Percentiles rank a stretch among this genome's conserved stretches.
These are phyloP conservation scores for Talaromyces trachyspermus DNA, from an alignment of 495 filamentous ascomycete species.

Conservation along the genomic window DNA sequence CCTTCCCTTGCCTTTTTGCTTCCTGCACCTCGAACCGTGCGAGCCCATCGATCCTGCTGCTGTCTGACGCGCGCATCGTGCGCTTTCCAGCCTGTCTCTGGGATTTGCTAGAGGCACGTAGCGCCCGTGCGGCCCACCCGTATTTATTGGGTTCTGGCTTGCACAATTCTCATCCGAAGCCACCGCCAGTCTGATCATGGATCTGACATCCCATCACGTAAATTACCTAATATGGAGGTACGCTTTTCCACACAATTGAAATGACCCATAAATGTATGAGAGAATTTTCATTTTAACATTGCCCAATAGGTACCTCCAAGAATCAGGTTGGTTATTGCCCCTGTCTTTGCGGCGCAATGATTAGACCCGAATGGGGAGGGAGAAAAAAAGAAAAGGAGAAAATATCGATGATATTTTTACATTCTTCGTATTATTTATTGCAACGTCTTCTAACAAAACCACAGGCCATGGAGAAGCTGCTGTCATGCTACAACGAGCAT, in stretches of 20 bases:
- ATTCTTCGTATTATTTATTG: slow-evolving; percentile 9
- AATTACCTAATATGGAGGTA: slow-evolving; percentile 99
- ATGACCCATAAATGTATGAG: too few species aligned
- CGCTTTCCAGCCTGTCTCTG: background rate
- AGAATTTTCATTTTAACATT: slow-evolving; percentile 6
- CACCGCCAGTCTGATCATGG: slow-evolving; percentile 37
- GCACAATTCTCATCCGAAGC: slow-evolving; percentile 2
- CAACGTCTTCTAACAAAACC: slow-evolving; percentile 17
- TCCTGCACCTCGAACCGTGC: slow-evolving; percentile 21
- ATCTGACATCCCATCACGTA: slow-evolving; percentile 83
- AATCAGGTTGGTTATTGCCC: slow-evolving; percentile 63
- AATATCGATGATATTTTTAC: slow-evolving; percentile 7
- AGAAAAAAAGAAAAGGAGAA: too few species aligned
- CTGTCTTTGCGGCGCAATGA: slow-evolving; percentile 13
- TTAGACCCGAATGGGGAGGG: too few species aligned
- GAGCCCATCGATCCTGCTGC: background rate
- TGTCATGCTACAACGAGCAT: slow-evolving; percentile 74
- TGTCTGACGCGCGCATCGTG: background rate
- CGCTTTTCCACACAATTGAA: slow-evolving; percentile 43
- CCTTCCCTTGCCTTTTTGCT: slow-evolving; percentile 18
- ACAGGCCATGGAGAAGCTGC: slow-evolving; percentile 61
- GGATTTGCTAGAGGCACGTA: background rate
- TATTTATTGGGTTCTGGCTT: slow-evolving; percentile 7
- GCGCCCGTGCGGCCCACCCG: slow-evolving; percentile 8
- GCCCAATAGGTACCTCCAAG: slow-evolving; percentile 67